Percentiles rank a stretch among this genome's conserved stretches.
phyloP scores from a whole-genome alignment of 179 eudicot species.

The Beta lomatogona region DNA sequence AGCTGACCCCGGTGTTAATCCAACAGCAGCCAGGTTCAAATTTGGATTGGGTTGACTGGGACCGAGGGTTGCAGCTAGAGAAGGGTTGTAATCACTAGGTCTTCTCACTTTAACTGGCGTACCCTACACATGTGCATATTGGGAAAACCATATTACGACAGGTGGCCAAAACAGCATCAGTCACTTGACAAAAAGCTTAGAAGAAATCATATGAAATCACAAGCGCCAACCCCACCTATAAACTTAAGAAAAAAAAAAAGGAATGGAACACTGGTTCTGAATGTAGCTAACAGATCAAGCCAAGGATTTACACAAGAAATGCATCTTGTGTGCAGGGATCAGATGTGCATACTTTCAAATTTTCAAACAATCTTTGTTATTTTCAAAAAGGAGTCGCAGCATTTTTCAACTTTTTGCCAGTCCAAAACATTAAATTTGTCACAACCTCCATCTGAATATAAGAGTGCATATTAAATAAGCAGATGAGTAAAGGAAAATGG shows the following conservation, averaged over 20 bases:
- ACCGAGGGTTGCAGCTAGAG: conserved; percentile 59
- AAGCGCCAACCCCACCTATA: background rate
- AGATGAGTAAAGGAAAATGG: background rate
- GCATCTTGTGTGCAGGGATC: background rate
- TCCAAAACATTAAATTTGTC: background rate
- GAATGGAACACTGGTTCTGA: background rate
- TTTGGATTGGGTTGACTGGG: conserved; percentile 61
- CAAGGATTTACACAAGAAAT: background rate
- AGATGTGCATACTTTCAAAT: background rate
- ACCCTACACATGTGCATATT: conserved; percentile 31
- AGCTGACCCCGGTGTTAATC: conserved; percentile 49
- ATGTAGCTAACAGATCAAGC: background rate
- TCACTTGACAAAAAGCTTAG: background rate
- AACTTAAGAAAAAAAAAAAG: background rate
- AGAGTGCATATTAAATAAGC: background rate
- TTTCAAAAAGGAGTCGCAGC: background rate
- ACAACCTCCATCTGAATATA: background rate
- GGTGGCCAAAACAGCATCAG: background rate
- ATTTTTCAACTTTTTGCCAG: too few relatives aligned
- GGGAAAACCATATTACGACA: background rate
- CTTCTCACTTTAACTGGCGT: conserved; percentile 57
- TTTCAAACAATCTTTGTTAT: background rate
- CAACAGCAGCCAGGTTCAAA: conserved; percentile 58
- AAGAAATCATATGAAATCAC: background rate
- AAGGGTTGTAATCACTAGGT: conserved; percentile 60